Evolutionary conservation across 345 rosid genomes (phyloP).

Genomic region (Citrus medica): DNA sequence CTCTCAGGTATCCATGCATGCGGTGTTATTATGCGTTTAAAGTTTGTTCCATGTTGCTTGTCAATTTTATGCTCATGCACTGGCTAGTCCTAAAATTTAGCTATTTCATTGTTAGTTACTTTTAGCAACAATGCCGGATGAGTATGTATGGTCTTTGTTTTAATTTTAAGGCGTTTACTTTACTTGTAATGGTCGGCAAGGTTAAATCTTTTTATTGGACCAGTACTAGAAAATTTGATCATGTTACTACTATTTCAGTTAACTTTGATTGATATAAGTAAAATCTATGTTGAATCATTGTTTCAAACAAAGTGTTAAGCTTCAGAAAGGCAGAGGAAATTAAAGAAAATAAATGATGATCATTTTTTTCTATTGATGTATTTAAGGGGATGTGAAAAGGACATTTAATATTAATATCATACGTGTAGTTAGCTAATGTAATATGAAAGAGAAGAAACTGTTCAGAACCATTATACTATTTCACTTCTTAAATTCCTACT

Average conservation of each 20-base stretch:
- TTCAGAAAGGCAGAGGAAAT: not conserved
- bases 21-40: not conserved
- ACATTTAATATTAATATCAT: not conserved
- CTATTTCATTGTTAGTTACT: not conserved
- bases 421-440: not conserved
- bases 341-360: not conserved
- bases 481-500: not conserved
- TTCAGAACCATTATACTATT: not conserved
- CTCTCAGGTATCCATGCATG: slow-evolving; percentile 26
- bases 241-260: too few species aligned
- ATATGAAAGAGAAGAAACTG: not conserved
- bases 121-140: not conserved
- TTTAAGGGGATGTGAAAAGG: not conserved
- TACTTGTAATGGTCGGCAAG: not conserved
- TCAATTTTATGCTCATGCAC: not conserved
- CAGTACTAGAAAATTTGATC: too few species aligned
- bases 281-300: too few species aligned
- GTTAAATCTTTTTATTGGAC: too few species aligned
- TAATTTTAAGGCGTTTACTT: not conserved
- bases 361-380: not conserved
- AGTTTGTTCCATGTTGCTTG: not conserved
- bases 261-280: too few species aligned
- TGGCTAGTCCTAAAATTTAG: not conserved
- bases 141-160: not conserved
- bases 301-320: not conserved